Evolutionary conservation across 768 basidiomycete species (phyloP), one percentile per base, ranked within the genome.

Genomic region (Antrodiella citrinella): DNA sequence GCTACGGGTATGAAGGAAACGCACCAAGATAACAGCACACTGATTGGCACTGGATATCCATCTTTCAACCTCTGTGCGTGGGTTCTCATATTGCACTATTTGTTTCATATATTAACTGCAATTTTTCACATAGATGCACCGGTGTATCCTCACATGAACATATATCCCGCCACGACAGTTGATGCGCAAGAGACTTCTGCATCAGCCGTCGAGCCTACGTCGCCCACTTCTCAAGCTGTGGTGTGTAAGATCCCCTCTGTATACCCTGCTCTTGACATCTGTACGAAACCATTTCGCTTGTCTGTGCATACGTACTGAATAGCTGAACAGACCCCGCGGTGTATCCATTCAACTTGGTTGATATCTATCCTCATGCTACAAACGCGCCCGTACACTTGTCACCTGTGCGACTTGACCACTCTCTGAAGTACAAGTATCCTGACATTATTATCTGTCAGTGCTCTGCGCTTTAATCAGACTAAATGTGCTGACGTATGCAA

Each of bases 121-220:
- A 48, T 24, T 15, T 38, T 38, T 13, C 20, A 10, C 38, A 15
- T 48, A 64, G 63, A 64, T 35, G 44, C 49, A 15, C 50, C 65
- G 10, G 53, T 57, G 21, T 66, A 64, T 45, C 64, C 61, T 40
- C 44, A 61, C 41, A 44, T 63, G n/a, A 56, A 65, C 44, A 50
- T 59, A 4, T 61, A 52, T 30, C 59, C 61, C 22, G 49, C 41
- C 21, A 18, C 25, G 11, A 41, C 18, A 5, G 21, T 43, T 43
- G n/a, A 19, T 5, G 9, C 7, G 41, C 21, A n/a, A 43, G 35
- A 10, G 35, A 10, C 10, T 10, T 10, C 35, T 10, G 18, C 35
- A 38, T 10, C 35, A 35, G 13, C n/a, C 38, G 39, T 40, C 45
- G 2, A 46, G 15, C n/a, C n/a, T 13, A 35, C 18, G 18, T 15